Percentiles rank a stretch among this genome's conserved stretches.
Conservation (phyloP, 2,329 filamentous ascomycete genomes). For the Ceratocystis alfenasii region DNA sequence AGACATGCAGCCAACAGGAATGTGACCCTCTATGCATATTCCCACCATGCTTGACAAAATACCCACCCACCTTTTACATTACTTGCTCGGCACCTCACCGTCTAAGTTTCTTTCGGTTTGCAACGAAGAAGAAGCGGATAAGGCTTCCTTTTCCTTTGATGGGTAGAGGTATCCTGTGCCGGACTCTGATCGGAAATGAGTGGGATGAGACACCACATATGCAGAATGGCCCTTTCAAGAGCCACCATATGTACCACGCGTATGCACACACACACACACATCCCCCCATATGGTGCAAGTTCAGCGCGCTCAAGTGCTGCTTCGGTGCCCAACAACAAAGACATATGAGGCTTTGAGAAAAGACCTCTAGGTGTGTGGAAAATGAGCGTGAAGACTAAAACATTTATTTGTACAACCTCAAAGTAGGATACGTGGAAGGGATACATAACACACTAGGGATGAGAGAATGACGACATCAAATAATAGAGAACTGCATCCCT, state of each 20-base stretch:
- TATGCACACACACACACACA: not conserved
- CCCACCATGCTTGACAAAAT: not conserved
- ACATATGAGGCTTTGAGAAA: not conserved
- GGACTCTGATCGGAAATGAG: not conserved
- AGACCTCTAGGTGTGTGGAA: not conserved
- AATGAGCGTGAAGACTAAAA: not conserved
- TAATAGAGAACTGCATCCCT: not conserved
- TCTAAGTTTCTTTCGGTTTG: not conserved
- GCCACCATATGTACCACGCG: not conserved
- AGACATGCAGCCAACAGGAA: not conserved
- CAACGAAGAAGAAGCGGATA: not conserved
- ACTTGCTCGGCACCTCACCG: not conserved
- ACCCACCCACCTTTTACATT: not conserved
- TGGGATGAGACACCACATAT: not conserved
- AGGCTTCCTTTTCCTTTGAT: not conserved
- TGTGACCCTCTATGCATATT: slow-evolving; percentile 1
- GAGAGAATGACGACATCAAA: not conserved
- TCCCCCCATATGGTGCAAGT: not conserved
- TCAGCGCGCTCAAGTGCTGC: not conserved
- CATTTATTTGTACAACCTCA: not conserved
- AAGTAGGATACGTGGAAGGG: not conserved
- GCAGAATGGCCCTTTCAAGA: not conserved
- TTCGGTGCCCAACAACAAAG: not conserved
- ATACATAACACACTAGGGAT: not conserved
- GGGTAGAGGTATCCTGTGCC: not conserved